Evolutionary conservation across 345 rosid species (phyloP).

Genomic region (Ceriops tagal): DNA sequence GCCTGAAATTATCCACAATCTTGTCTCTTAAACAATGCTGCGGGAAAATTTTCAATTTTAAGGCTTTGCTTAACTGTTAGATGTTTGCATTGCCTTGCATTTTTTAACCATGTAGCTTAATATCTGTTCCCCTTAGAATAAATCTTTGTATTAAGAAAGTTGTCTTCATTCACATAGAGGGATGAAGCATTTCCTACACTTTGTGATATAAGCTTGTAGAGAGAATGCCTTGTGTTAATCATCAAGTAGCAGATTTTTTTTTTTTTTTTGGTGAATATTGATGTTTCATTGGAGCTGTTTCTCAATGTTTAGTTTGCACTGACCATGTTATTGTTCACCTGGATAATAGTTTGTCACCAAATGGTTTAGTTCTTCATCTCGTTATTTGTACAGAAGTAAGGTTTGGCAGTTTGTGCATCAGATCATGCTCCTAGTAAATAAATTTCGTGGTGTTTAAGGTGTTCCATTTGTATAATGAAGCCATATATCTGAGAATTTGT

Average conservation of each 20-base stretch:
- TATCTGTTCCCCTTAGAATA: no score
- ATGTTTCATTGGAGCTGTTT: neutral
- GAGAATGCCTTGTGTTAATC: no score
- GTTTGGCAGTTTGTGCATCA: no score
- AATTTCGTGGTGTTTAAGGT: neutral
- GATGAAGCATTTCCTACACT: no score
- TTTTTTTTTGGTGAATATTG: neutral
- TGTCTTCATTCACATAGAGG: no score
- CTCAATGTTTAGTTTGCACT: neutral
- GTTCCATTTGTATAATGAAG: neutral
- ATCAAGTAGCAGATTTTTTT: neutral
- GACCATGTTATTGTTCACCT: neutral
- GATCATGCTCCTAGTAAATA: no score
- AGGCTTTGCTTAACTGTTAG: neutral
- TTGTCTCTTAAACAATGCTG: neutral
- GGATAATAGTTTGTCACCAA: neutral
- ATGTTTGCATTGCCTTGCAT: no score
- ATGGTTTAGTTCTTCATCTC: no score
- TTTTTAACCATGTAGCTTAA: no score
- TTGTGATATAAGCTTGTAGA: no score
- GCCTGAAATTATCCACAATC: neutral
- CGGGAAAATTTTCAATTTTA: neutral
- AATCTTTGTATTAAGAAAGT: no score
- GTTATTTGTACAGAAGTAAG: no score
- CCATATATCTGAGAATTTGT: neutral